Conservation (phyloP, 768 basidiomycete species). For the Mycena vulgaris region DNA sequence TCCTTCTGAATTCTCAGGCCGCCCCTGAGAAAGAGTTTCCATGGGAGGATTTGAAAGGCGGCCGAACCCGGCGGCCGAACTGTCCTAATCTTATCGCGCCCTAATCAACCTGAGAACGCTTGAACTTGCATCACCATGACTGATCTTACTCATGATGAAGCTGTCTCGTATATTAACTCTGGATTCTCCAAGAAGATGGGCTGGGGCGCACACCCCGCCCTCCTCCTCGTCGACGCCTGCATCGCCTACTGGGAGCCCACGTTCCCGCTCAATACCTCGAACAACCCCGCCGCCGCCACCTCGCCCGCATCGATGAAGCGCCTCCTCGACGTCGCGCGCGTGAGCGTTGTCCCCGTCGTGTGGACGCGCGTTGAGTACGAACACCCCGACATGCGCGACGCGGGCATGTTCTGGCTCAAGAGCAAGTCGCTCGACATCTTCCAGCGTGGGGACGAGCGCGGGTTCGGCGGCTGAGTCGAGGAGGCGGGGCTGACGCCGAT, state of each 20-base stretch:
- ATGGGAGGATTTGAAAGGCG: no score
- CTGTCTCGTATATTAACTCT: not conserved
- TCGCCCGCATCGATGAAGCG: slow-evolving; percentile 4
- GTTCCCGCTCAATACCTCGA: slow-evolving; percentile 10
- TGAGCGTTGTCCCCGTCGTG: not conserved
- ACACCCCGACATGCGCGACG: slow-evolving; percentile 17
- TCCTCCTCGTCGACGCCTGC: slow-evolving; percentile 16
- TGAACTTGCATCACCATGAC: slow-evolving; percentile 11
- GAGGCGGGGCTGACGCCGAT: slow-evolving; percentile 4
- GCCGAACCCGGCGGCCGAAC: no score
- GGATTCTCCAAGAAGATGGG: slow-evolving; percentile 15
- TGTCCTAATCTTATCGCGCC: no score
- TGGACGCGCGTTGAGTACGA: slow-evolving; percentile 24
- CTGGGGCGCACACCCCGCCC: slow-evolving; percentile 1
- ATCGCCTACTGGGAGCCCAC: slow-evolving; percentile 6
- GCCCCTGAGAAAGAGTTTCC: no score
- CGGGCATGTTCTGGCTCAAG: slow-evolving; percentile 24
- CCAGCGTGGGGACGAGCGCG: slow-evolving; percentile 7
- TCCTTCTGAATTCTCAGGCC: no score
- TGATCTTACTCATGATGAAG: not conserved
- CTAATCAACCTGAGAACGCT: no score
- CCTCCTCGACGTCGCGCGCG: slow-evolving; percentile 14
- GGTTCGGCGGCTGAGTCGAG: slow-evolving; percentile 14
- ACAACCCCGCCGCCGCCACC: slow-evolving; percentile 4
- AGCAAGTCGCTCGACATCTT: slow-evolving; percentile 17